phyloP scores from a whole-genome alignment of 106 monocot genomes.

The Phalaenopsis aphrodite region DNA sequence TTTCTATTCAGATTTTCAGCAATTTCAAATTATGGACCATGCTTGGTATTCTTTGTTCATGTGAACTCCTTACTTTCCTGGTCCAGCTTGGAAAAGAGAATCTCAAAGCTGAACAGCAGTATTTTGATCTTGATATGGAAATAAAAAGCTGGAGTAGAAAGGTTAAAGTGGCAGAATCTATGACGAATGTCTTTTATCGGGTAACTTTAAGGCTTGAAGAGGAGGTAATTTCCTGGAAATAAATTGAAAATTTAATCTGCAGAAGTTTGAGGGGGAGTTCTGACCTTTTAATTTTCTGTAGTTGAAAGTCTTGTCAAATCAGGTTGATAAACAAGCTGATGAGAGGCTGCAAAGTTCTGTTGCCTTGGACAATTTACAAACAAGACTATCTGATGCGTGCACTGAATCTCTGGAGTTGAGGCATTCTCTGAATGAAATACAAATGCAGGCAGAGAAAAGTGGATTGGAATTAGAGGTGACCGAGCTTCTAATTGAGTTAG shows the following conservation, averaged over 20 bases:
- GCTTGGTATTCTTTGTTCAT: slow-evolving; percentile 5
- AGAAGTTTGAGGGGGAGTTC: neutral
- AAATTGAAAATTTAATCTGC: neutral
- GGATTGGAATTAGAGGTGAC: slow-evolving; percentile 37
- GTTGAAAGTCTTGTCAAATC: slow-evolving; percentile 64
- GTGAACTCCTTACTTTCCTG: slow-evolving; percentile 8
- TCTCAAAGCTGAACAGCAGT: slow-evolving; percentile 48
- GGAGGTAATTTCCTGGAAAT: slow-evolving; percentile 30
- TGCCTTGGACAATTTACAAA: slow-evolving; percentile 38
- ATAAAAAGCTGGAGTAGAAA: slow-evolving; percentile 38
- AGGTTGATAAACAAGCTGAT: slow-evolving; percentile 47
- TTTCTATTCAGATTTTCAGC: neutral
- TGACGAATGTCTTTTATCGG: slow-evolving; percentile 40
- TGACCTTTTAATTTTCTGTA: slow-evolving; percentile 13
- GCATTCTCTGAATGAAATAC: slow-evolving; percentile 33
- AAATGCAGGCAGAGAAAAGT: slow-evolving; percentile 35
- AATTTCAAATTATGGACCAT: neutral
- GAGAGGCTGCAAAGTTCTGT: slow-evolving; percentile 45
- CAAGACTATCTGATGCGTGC: slow-evolving; percentile 45
- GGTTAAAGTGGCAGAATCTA: slow-evolving; percentile 40
- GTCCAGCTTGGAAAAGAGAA: slow-evolving; percentile 74
- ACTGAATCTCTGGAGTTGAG: slow-evolving; percentile 40
- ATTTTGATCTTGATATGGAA: slow-evolving; percentile 49
- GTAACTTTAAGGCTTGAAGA: slow-evolving; percentile 54
- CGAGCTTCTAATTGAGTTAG: slow-evolving; percentile 63